A percentile compares a stretch with the other conserved stretches of the same genome.
Evolutionary conservation across 768 basidiomycete species (phyloP).

Genomic region (Phallus indusiatus): DNA sequence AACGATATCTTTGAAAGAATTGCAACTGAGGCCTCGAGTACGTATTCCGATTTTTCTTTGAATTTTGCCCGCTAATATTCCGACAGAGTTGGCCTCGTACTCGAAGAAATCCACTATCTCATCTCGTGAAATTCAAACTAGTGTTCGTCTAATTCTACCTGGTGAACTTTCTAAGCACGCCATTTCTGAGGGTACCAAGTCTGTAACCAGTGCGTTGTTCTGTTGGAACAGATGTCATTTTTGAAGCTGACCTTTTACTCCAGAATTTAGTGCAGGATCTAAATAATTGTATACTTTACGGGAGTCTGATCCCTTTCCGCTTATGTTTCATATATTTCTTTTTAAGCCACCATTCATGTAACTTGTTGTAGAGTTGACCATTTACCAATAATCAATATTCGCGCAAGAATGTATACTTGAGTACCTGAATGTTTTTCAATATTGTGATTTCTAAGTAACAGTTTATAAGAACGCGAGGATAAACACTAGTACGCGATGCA

Average conservation of each 20-base stretch:
- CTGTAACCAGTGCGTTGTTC: slow-evolving; percentile 48
- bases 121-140: slow-evolving; percentile 84
- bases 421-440: too few species aligned
- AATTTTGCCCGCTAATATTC: not conserved
- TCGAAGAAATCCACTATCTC: slow-evolving; percentile 89
- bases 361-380: not conserved
- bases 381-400: not conserved
- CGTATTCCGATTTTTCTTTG: slow-evolving; percentile 16
- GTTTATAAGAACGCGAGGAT: too few species aligned
- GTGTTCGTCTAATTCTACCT: slow-evolving; percentile 73
- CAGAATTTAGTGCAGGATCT: slow-evolving; percentile 7
- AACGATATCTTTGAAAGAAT: slow-evolving; percentile 82
- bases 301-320: too few species aligned
- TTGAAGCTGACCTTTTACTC: not conserved
- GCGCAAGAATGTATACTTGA: not conserved
- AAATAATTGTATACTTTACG: not conserved
- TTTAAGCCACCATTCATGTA: not conserved
- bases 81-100: slow-evolving; percentile 69
- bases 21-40: slow-evolving; percentile 63
- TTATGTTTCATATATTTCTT: too few species aligned
- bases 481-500: too few species aligned
- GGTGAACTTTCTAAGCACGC: slow-evolving; percentile 85
- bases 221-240: not conserved
- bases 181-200: slow-evolving; percentile 77
- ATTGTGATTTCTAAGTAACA: too few species aligned